Conservation (phyloP, 2,329 filamentous ascomycete genomes). For the Colletotrichum sidae region DNA sequence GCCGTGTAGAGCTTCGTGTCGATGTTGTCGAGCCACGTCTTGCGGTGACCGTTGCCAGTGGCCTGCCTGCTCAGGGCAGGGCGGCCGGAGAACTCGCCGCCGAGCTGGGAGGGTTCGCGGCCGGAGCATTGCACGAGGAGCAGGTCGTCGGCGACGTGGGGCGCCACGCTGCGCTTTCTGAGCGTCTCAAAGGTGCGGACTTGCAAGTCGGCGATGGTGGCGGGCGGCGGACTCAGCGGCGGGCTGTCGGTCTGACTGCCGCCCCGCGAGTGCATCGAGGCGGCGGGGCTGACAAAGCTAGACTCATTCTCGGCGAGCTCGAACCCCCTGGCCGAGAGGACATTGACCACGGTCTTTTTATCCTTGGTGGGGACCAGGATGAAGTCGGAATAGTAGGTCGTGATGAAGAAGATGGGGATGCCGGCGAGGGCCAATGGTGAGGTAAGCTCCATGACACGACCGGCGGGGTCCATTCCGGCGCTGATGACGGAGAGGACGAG, state of each 20-base stretch:
- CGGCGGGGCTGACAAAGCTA: conserved; percentile 70
- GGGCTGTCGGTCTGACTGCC: conserved; percentile 55
- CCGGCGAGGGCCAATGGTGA: conserved; percentile 90
- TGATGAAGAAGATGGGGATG: conserved; percentile 98
- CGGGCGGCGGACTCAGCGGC: conserved; percentile 80
- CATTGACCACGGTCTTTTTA: conserved; percentile 78
- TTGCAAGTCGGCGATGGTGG: conserved; percentile 83
- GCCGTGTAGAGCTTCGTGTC: conserved; percentile 73
- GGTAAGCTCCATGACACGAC: conserved; percentile 90
- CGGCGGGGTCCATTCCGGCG: conserved; percentile 89
- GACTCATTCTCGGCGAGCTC: conserved; percentile 81
- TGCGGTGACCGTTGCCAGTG: conserved; percentile 50
- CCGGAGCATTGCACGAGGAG: conserved; percentile 87
- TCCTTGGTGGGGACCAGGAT: conserved; percentile 87
- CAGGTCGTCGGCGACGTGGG: conserved; percentile 75
- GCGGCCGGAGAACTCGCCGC: conserved; percentile 50
- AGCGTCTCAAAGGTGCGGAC: conserved; percentile 85
- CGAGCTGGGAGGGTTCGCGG: conserved; percentile 57
- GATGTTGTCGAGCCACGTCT: conserved; percentile 68
- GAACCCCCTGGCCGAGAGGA: conserved; percentile 84
- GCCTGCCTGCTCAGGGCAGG: conserved; percentile 50
- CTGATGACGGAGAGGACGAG: conserved; percentile 91
- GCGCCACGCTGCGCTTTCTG: conserved; percentile 79
- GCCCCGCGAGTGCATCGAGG: conserved; percentile 51
- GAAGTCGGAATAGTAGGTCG: conserved; percentile 97